phyloP scores from a whole-genome alignment of 1,284 basidiomycete species.

The Taiwanofungus camphoratus region DNA sequence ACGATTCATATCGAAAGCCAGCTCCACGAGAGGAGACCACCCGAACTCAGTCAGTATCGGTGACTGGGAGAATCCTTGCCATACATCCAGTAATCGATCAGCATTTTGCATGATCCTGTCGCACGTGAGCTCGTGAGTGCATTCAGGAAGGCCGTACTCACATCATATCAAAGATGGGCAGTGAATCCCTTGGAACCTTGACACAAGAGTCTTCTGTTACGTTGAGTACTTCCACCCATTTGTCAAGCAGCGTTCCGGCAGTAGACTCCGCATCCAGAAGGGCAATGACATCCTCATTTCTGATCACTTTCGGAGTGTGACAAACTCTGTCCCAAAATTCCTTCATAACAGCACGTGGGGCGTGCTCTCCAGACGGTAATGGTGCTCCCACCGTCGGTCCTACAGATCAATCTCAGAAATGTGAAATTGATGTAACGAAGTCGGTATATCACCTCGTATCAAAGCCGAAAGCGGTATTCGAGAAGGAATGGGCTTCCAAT shows the following conservation, averaged over 20 bases:
- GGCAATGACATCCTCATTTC: conserved; percentile 4
- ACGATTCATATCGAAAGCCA: conserved; percentile 32
- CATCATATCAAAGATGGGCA: conserved; percentile 17
- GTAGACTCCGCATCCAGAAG: not conserved
- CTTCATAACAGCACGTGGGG: conserved; percentile 15
- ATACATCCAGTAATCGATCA: conserved; percentile 31
- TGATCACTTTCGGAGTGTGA: conserved; percentile 6
- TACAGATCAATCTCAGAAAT: conserved; percentile 1
- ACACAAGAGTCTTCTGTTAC: conserved; percentile 8
- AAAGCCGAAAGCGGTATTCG: conserved; percentile 56
- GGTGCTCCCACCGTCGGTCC: conserved; percentile 50
- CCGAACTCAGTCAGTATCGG: conserved; percentile 32
- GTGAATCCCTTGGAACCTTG: conserved; percentile 4
- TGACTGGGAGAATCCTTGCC: conserved; percentile 31
- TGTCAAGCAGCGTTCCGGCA: not conserved
- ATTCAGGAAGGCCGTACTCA: conserved; percentile 16
- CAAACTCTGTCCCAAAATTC: conserved; percentile 15
- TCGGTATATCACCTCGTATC: conserved; percentile 31
- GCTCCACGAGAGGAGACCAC: conserved; percentile 38
- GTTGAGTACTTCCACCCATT: conserved; percentile 10
- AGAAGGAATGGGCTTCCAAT: conserved; percentile 43
- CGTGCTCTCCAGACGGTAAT: conserved; percentile 16
- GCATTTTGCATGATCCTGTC: conserved; percentile 21
- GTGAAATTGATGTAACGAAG: not conserved
- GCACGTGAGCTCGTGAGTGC: not conserved